These are phyloP conservation scores for Aspergillus homomorphus DNA, from an alignment of 495 filamentous ascomycete species.

Conservation along the genomic window DNA sequence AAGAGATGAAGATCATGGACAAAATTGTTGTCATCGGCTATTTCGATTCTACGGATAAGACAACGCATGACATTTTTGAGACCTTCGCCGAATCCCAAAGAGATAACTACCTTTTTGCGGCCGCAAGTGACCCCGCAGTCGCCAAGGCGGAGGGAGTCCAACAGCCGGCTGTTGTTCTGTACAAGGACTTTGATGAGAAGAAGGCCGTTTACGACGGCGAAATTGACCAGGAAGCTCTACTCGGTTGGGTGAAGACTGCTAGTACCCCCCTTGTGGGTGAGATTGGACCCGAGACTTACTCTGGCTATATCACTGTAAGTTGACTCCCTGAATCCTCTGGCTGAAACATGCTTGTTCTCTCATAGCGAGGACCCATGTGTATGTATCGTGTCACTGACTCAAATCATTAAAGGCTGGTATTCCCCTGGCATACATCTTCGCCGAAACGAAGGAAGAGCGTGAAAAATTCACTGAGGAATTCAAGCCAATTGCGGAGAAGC, in stretches of 20 bases:
- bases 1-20: conserved; percentile 96
- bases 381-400: conserved; percentile 1
- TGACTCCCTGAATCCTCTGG: neutral
- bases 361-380: neutral
- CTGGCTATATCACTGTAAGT: conserved; percentile 86
- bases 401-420: conserved; percentile 62
- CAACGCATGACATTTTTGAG: conserved; percentile 75
- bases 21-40: conserved; percentile 94
- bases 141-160: conserved; percentile 88
- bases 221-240: conserved; percentile 73
- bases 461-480: conserved; percentile 65
- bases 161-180: conserved; percentile 83
- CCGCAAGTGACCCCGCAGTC: conserved; percentile 74
- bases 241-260: conserved; percentile 76
- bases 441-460: conserved; percentile 88
- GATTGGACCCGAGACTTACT: conserved; percentile 96
- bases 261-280: conserved; percentile 93
- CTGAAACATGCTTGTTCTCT: neutral
- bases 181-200: conserved; percentile 98
- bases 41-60: conserved; percentile 79
- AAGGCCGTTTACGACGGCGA: conserved; percentile 78
- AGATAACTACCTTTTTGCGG: conserved; percentile 89
- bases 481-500: conserved; percentile 52
- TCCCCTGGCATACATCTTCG: conserved; percentile 96
- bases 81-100: conserved; percentile 77